Percentiles rank a stretch among this genome's conserved stretches.
phyloP scores from a whole-genome alignment of 1,284 basidiomycete species.

The Sporisorium sorghi region DNA sequence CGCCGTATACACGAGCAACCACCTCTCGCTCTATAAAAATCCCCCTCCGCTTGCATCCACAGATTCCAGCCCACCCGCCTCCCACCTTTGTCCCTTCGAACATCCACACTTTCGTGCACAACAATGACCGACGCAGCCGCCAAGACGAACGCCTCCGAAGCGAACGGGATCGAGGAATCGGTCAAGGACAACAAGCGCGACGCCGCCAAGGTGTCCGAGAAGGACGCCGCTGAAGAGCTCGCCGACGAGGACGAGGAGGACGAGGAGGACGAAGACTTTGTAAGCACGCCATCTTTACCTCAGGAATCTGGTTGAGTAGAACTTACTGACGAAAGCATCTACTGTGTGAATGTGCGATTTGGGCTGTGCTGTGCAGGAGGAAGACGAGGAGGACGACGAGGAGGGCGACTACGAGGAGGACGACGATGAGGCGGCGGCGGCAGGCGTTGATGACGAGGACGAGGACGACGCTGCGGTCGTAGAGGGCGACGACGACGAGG shows the following conservation, averaged over 20 bases:
- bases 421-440: constrained; percentile 22
- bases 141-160: constrained; percentile 12
- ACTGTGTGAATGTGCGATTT: no score
- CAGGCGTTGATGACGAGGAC: constrained; percentile 26
- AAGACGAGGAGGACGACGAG: constrained; percentile 42
- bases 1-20: no score
- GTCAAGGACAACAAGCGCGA: constrained; percentile 46
- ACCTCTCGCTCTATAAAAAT: no score
- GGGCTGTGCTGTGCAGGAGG: constrained; percentile 12
- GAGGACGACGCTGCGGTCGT: constrained; percentile 38
- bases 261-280: constrained; percentile 47
- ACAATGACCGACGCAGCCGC: constrained; percentile 28
- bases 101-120: no score
- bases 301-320: no score
- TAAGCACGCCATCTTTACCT: constrained; percentile 7
- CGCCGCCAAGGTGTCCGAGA: constrained; percentile 29
- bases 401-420: constrained; percentile 35
- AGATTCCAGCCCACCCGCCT: no score
- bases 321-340: no score
- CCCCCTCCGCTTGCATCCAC: no score
- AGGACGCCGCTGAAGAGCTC: constrained; percentile 26
- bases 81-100: no score
- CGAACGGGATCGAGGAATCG: constrained; percentile 21
- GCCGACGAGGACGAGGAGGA: constrained; percentile 41
- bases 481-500: constrained; percentile 31